Conservation (phyloP, 148 eudicot species). For the Rhododendron williamsianum region DNA sequence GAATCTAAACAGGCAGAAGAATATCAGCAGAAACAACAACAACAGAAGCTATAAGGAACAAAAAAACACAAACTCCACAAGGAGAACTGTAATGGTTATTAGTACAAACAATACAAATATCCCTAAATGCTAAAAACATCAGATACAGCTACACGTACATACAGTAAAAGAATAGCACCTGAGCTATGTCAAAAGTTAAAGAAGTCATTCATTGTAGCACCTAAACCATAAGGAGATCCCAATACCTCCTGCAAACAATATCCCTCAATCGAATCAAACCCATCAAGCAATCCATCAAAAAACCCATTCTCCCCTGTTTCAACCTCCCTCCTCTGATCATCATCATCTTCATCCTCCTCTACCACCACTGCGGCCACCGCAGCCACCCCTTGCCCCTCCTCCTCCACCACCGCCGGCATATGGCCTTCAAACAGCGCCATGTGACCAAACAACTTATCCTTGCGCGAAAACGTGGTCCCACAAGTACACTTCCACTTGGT, state of each 20-base stretch:
- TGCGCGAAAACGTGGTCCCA: conserved; percentile 60
- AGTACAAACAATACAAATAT: background rate
- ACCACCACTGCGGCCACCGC: background rate
- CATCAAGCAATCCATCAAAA: conserved; percentile 40
- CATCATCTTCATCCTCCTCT: conserved; percentile 16
- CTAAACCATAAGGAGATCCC: conserved; percentile 21
- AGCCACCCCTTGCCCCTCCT: conserved; percentile 2
- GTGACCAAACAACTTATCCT: conserved; percentile 76
- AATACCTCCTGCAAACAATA: conserved; percentile 24
- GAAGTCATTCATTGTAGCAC: conserved; percentile 28
- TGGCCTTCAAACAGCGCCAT: conserved; percentile 75
- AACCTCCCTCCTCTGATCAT: background rate
- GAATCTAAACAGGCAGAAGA: background rate
- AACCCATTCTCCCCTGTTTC: conserved; percentile 20
- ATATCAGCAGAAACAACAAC: background rate
- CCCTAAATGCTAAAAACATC: background rate
- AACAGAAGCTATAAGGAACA: background rate
- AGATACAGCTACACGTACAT: background rate
- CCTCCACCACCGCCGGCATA: conserved; percentile 51
- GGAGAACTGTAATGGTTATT: background rate
- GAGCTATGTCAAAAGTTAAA: conserved; percentile 18
- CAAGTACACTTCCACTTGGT: conserved; percentile 57
- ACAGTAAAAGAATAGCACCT: conserved; percentile 5
- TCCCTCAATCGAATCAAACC: conserved; percentile 30
- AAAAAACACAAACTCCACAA: background rate